These are phyloP conservation scores for Starmerella asiatica DNA, from an alignment of 805 yeast species.

Conservation along the genomic window DNA sequence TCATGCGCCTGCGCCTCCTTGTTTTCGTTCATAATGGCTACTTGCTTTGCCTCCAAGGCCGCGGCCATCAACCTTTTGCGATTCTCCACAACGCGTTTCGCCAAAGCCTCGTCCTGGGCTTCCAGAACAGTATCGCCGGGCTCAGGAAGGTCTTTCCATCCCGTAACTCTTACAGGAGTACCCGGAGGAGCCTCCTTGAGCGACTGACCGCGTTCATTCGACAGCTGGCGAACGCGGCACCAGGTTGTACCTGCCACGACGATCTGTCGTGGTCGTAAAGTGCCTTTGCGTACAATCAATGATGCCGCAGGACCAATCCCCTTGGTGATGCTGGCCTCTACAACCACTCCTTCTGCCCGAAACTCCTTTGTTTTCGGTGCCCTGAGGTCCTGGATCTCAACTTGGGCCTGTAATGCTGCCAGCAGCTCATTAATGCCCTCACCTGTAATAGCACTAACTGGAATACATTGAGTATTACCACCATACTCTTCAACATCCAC, in stretches of 20 bases:
- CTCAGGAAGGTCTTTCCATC: constrained; percentile 87
- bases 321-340: constrained; percentile 70
- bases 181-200: constrained; percentile 67
- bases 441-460: constrained; percentile 82
- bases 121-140: constrained; percentile 79
- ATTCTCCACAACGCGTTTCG: constrained; percentile 60
- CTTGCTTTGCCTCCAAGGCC: constrained; percentile 46
- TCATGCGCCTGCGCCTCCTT: constrained; percentile 37
- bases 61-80: constrained; percentile 42
- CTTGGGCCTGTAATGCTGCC: constrained; percentile 71
- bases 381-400: constrained; percentile 70
- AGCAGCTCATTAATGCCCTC: constrained; percentile 79
- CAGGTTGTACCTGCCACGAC: constrained; percentile 77
- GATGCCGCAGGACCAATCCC: constrained; percentile 83
- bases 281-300: constrained; percentile 66
- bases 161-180: constrained; percentile 77
- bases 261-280: constrained; percentile 53
- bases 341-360: constrained; percentile 68
- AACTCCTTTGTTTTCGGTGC: constrained; percentile 34
- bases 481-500: constrained; percentile 86
- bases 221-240: constrained; percentile 70
- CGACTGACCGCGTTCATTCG: constrained; percentile 54
- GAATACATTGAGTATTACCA: constrained; percentile 83
- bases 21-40: constrained; percentile 57
- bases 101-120: constrained; percentile 58